Evolutionary conservation across 495 filamentous ascomycete species (phyloP), one percentile per base, ranked within the genome.

Genomic region (Talaromyces adpressus): DNA sequence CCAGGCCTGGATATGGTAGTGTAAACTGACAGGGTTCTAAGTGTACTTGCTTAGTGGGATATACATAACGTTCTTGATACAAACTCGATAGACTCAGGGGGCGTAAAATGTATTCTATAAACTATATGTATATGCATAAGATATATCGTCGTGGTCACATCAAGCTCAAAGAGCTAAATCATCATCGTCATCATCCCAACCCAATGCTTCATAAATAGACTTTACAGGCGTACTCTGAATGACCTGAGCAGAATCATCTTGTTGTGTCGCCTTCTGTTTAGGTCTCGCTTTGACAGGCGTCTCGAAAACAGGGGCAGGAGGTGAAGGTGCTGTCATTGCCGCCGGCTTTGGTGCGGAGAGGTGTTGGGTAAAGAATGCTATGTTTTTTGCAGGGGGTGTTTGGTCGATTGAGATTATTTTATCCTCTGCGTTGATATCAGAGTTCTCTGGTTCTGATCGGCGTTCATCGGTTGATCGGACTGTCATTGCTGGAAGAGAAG

Each of bases 131-230:
- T 56, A 29, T 56, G 52, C 52, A 14, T 56, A 20, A 49, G n/a
- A 20, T 49, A 18, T 49, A 6, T 29, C 1, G 29, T 56, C 52
- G 23, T 56, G 52, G 52, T 56, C 22, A 56, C 27, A 49, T 49
- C 45, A 20, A 49, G 52, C 27, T 62, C 60, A 62, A 6, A 62
- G 41, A 52, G 60, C 60, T 34, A 62, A n/a, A 61, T 85, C 79
- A 64, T 88, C 84, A 63, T 85, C 79, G 64, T 88, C 84, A 63
- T 85, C 79, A 65, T 93, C 88, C 92, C 92, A 91, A 54, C 91
- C 89, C 57, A 94, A 71, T 39, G 78, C 76, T 71, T 88, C 84
- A 69, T 89, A 95, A 54, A 96, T 89, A 18, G 68, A 77, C 73
- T 73, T 81, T 71, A 78, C 74, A 8, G 77, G 77, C 1, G 76